Base-by-base conservation (phyloP, 1,284 basidiomycete genomes). In the Ganoderma lucidum region DNA sequence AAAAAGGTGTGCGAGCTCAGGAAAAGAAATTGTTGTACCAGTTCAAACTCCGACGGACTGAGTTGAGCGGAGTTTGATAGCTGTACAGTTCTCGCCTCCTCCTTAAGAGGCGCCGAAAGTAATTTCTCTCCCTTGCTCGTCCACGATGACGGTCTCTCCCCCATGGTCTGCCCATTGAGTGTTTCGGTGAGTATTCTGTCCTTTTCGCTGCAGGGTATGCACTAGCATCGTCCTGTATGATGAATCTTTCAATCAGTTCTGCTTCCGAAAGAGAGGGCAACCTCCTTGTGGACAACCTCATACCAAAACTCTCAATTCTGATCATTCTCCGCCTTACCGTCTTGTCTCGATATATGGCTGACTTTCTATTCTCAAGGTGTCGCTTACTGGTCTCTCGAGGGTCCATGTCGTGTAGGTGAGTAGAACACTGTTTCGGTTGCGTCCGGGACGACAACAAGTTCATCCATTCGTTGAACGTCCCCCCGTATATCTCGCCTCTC, bases 401-500 rank as follows among this genome's bases (percentile, higher is more conserved):
- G 8, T 5, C 59, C 23, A 37, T 42, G n/a, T 23, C 12, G 42
- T 55, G 64, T 63, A 73, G 76, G 77, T 81, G 66, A 77, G 78
- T 70, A 68, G 63, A 55, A 45, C 51, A 37, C 67, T 62, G 14
- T 55, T 64, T 62, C 35, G 8, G 12, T 23, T 42, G 37, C 35
- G 72, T 75, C 64, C 65, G 79, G 77, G 83, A 87, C 81, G 89
- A 91, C 91, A 91, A 84, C 79, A 88, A 92, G 90, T 92, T 92
- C 86, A 92, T 92, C 90, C 90, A 92, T 92, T 92, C 90, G 84
- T 92, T 91, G 90, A 92, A 81, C 80, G 81, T 82, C 82, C 82
- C 78, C 79, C 76, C 74, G 78, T 78, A 75, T 77, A 75, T 77
- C 76, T 75, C 73, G 71, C 65, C 70, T 71, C 71, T 72, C 77